These are phyloP conservation scores for Hemisphaericaspora lyxosophila DNA, from an alignment of 1,139 yeast genomes.

Conservation along the genomic window DNA sequence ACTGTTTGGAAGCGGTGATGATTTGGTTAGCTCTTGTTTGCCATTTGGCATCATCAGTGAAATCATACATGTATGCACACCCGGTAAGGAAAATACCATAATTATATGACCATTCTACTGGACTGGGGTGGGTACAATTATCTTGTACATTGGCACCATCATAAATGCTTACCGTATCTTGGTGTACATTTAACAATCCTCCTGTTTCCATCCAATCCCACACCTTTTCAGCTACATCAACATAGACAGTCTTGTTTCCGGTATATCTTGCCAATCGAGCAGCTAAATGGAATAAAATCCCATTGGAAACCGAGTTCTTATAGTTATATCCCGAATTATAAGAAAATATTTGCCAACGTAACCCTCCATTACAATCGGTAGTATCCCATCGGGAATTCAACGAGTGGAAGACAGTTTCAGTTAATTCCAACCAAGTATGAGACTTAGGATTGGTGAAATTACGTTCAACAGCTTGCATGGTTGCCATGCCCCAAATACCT, in stretches of 20 bases:
- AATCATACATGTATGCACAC: conserved; percentile 66
- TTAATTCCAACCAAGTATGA: conserved; percentile 66
- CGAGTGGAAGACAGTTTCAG: conserved; percentile 75
- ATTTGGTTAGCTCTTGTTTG: conserved; percentile 48
- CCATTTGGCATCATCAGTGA: conserved; percentile 61
- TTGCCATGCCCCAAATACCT: conserved; percentile 67
- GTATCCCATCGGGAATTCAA: conserved; percentile 77
- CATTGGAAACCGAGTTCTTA: conserved; percentile 78
- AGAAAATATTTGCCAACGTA: conserved; percentile 82
- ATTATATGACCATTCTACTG: conserved; percentile 72
- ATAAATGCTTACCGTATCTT: conserved; percentile 46
- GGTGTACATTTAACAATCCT: conserved; percentile 43
- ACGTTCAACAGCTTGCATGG: conserved; percentile 61
- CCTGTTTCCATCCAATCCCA: conserved; percentile 69
- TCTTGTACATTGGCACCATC: conserved; percentile 69
- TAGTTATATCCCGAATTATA: conserved; percentile 77
- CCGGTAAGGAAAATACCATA: conserved; percentile 77
- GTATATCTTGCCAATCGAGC: conserved; percentile 78
- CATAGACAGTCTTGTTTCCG: conserved; percentile 49
- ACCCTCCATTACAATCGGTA: conserved; percentile 66
- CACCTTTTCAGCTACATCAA: conserved; percentile 61
- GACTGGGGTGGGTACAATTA: conserved; percentile 57
- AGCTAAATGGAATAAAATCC: conserved; percentile 72
- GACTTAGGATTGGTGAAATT: conserved; percentile 51
- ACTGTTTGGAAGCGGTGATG: conserved; percentile 50